phyloP scores from a whole-genome alignment of 2,329 filamentous ascomycete species.

The Cadophora sp. region DNA sequence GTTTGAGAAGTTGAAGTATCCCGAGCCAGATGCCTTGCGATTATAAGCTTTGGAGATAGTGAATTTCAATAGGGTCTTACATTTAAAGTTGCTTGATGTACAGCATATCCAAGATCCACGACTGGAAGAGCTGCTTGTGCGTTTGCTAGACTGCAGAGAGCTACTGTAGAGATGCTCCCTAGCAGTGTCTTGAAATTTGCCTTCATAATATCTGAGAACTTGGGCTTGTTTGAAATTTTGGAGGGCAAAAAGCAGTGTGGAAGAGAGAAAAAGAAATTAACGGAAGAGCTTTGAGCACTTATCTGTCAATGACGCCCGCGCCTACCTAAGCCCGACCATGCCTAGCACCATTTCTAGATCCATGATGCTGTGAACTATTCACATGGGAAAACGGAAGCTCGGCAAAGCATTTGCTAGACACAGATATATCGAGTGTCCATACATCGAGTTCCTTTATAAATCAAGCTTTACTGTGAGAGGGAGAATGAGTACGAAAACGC shows the following conservation, averaged over 20 bases:
- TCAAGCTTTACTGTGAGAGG: neutral
- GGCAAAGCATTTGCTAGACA: neutral
- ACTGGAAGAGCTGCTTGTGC: slow-evolving; percentile 33
- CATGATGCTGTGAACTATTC: neutral
- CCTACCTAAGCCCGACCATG: slow-evolving; percentile 4
- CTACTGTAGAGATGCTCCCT: neutral
- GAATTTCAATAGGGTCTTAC: slow-evolving; percentile 31
- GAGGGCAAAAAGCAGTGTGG: neutral
- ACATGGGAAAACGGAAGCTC: slow-evolving; percentile 1
- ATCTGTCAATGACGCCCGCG: neutral
- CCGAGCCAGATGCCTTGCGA: slow-evolving; percentile 37
- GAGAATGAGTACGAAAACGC: neutral
- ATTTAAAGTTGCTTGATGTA: slow-evolving; percentile 43
- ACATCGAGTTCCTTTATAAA: neutral
- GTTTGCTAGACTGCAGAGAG: neutral
- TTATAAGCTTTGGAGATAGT: slow-evolving; percentile 46
- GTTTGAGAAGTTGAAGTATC: slow-evolving; percentile 51
- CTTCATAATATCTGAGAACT: neutral
- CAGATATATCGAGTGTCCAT: neutral
- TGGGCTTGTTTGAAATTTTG: neutral
- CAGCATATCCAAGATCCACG: slow-evolving; percentile 44
- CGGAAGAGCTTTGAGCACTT: neutral
- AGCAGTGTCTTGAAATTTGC: neutral
- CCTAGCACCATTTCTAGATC: neutral
- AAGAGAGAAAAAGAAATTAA: neutral